phyloP scores from a whole-genome alignment of 2,329 filamentous ascomycete genomes.

The Coleophoma cylindrospora region DNA sequence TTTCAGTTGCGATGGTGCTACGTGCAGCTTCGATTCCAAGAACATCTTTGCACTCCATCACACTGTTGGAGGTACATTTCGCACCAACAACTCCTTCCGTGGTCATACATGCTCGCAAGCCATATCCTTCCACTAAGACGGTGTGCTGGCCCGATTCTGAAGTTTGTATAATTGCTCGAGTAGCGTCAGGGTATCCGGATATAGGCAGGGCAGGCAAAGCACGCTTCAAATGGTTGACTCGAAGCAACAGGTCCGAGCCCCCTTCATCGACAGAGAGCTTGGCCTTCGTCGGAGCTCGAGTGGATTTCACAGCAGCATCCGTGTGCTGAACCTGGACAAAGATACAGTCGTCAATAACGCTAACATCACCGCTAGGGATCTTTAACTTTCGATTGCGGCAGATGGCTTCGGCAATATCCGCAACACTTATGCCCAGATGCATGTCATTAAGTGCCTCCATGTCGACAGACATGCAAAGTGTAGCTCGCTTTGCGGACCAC shows the following conservation, averaged over 20 bases:
- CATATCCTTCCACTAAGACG: constrained; percentile 92
- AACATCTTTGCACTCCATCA: constrained; percentile 83
- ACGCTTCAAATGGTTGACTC: constrained; percentile 81
- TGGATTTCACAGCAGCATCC: constrained; percentile 44
- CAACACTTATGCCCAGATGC: constrained; percentile 71
- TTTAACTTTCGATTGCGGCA: constrained; percentile 79
- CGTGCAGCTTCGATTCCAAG: constrained; percentile 94
- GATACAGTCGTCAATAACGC: constrained; percentile 58
- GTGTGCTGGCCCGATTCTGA: constrained; percentile 61
- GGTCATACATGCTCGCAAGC: constrained; percentile 82
- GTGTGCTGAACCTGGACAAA: constrained; percentile 59
- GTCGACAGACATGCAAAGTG: constrained; percentile 78
- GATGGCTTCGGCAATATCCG: constrained; percentile 74
- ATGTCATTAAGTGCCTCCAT: constrained; percentile 72
- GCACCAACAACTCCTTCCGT: constrained; percentile 85
- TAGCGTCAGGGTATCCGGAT: constrained; percentile 81
- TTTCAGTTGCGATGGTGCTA: constrained; percentile 83
- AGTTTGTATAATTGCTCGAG: constrained; percentile 84
- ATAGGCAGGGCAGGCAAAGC: constrained; percentile 79
- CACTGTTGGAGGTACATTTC: constrained; percentile 71
- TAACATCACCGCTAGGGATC: constrained; percentile 61
- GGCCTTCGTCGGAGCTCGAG: constrained; percentile 17
- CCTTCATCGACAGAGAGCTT: constrained; percentile 36
- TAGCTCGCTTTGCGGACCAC: constrained; percentile 73
- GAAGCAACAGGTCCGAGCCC: constrained; percentile 63